Conservation (phyloP, 1,284 basidiomycete genomes). For the Naganishia liquefaciens region DNA sequence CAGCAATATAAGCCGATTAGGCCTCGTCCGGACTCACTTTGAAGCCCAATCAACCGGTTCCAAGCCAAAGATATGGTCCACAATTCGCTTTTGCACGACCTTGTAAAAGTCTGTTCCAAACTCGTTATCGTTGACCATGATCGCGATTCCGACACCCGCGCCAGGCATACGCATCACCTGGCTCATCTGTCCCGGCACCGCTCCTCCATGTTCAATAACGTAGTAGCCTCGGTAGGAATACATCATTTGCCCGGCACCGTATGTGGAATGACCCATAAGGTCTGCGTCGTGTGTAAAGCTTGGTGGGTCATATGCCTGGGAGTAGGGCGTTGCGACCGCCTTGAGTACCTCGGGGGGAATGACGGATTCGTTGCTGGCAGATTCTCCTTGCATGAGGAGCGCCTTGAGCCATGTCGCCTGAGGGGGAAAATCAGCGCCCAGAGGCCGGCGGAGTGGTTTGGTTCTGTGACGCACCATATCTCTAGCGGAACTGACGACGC, state of each 20-base stretch:
- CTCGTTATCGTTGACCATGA: constrained; percentile 40
- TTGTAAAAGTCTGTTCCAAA: constrained; percentile 35
- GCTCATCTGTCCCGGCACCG: constrained; percentile 39
- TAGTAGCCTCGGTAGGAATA: constrained; percentile 39
- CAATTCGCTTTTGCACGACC: constrained; percentile 33
- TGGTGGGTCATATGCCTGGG: constrained; percentile 1
- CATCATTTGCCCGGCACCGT: constrained; percentile 39
- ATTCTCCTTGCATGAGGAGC: constrained; percentile 35
- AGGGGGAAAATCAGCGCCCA: background rate
- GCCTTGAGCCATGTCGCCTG: constrained; percentile 41
- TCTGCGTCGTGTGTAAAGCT: background rate
- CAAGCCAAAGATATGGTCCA: constrained; percentile 38
- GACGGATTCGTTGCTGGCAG: constrained; percentile 31
- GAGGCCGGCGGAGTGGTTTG: background rate
- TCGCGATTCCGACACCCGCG: constrained; percentile 35
- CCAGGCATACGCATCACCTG: constrained; percentile 35
- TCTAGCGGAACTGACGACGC: constrained; percentile 38
- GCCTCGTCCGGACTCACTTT: constrained; percentile 5
- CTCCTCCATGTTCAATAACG: constrained; percentile 38
- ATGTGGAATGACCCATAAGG: constrained; percentile 23
- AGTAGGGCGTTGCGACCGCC: constrained; percentile 29
- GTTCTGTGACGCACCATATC: constrained; percentile 39
- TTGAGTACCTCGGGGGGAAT: constrained; percentile 37
- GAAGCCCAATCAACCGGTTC: constrained; percentile 39
- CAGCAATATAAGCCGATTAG: background rate